Evolutionary conservation across 768 basidiomycete genomes (phyloP).

Genomic region (Suillus fuscotomentosus): DNA sequence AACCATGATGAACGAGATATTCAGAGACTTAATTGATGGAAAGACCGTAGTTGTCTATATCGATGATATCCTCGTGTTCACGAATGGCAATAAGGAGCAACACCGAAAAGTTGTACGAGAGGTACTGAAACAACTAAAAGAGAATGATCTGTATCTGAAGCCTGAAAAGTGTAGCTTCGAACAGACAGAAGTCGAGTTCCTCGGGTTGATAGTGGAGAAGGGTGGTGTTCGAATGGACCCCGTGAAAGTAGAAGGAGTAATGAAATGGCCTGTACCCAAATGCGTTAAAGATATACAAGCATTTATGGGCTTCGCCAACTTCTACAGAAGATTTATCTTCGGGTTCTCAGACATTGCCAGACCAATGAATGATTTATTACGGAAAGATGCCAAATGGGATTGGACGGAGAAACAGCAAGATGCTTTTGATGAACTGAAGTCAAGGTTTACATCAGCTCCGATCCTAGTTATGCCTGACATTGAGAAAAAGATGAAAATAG

Average conservation of each 20-base stretch:
- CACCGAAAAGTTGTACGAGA: slow-evolving; percentile 14
- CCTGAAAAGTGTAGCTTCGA: slow-evolving; percentile 38
- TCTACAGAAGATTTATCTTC: no score
- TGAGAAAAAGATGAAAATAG: not conserved
- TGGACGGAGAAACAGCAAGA: slow-evolving; percentile 23
- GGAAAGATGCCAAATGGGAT: slow-evolving; percentile 21
- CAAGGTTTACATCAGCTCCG: slow-evolving; percentile 25
- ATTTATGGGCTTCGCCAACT: slow-evolving; percentile 31
- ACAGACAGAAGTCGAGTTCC: slow-evolving; percentile 23
- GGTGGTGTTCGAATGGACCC: slow-evolving; percentile 31
- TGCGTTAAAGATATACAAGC: slow-evolving; percentile 17
- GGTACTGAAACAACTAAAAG: slow-evolving; percentile 26
- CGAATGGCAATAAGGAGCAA: slow-evolving; percentile 10
- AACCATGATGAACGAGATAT: slow-evolving; percentile 30
- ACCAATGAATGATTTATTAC: no score
- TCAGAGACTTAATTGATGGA: slow-evolving; percentile 26
- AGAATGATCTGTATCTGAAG: slow-evolving; percentile 35
- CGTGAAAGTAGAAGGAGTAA: slow-evolving; percentile 28
- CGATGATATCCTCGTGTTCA: slow-evolving; percentile 42
- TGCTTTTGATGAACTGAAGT: slow-evolving; percentile 32
- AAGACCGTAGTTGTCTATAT: slow-evolving; percentile 43
- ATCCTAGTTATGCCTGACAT: slow-evolving; percentile 11
- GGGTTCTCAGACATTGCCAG: no score
- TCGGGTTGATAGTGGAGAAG: slow-evolving; percentile 28
- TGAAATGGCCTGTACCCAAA: slow-evolving; percentile 27